phyloP scores from a whole-genome alignment of 352 stramenopile species.

The Globisporangium takayamanum region DNA sequence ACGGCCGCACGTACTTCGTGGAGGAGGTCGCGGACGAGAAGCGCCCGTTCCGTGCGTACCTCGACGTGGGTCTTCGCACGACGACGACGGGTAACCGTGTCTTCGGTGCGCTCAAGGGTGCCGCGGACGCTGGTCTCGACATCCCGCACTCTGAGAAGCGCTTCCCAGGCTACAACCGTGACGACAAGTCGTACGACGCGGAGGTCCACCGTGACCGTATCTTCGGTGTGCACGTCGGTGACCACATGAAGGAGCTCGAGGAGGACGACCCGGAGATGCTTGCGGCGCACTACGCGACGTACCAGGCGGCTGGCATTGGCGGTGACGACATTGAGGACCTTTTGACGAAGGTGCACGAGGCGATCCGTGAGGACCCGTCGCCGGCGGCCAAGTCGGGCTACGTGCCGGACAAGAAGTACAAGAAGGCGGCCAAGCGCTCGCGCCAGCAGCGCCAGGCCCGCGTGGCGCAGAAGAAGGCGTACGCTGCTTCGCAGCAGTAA shows the following conservation, averaged over 20 bases:
- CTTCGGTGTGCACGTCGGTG: conserved; percentile 96
- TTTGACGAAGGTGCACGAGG: conserved; percentile 94
- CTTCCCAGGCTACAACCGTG: conserved; percentile 98
- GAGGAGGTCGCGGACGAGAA: conserved; percentile 98
- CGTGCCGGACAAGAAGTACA: conserved; percentile 93
- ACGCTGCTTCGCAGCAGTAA: conserved; percentile 61
- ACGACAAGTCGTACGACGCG: conserved; percentile 98
- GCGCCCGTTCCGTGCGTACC: conserved; percentile 95
- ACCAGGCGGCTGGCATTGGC: conserved; percentile 90
- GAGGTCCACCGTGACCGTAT: conserved; percentile 97
- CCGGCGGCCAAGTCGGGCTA: conserved; percentile 90
- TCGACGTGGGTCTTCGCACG: conserved; percentile 96
- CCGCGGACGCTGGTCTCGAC: conserved; percentile 97
- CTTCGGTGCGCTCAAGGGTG: conserved; percentile 99
- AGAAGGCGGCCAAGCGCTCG: conserved; percentile 90
- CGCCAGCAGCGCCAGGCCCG: conserved; percentile 93
- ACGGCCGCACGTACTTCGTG: conserved; percentile 99
- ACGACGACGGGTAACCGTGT: conserved; percentile 98
- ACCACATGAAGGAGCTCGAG: conserved; percentile 99
- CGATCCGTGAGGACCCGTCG: conserved; percentile 96
- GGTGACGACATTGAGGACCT: conserved; percentile 90
- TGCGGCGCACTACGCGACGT: conserved; percentile 95
- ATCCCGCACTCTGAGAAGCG: conserved; percentile 99
- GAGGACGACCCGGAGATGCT: conserved; percentile 99
- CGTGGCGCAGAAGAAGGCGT: conserved; percentile 96